These are phyloP conservation scores for Coprinopsis sp. DNA, from an alignment of 768 basidiomycete species.

Conservation along the genomic window DNA sequence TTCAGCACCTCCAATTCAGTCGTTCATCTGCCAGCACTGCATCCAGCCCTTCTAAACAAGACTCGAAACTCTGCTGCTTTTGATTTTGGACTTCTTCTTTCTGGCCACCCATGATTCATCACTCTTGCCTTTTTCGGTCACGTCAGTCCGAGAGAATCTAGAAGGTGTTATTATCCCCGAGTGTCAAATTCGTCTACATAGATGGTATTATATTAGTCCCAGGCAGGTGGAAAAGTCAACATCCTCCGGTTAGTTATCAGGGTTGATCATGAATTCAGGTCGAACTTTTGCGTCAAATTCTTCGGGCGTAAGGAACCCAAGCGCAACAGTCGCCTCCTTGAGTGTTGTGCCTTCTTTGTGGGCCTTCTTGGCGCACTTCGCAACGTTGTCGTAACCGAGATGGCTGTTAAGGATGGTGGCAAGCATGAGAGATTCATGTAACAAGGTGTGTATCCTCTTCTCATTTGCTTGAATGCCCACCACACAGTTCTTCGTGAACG, in stretches of 20 bases:
- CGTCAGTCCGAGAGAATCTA: neutral
- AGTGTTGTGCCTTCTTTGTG: constrained; percentile 96
- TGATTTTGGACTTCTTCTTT: neutral
- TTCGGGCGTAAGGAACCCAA: constrained; percentile 82
- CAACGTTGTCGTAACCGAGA: constrained; percentile 98
- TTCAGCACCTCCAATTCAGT: too few species aligned
- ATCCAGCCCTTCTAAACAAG: neutral
- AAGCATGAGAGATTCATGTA: constrained; percentile 97
- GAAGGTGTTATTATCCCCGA: too few species aligned
- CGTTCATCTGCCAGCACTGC: too few species aligned
- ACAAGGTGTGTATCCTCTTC: constrained; percentile 78
- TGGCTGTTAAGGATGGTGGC: constrained; percentile 96
- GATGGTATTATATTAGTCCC: too few species aligned
- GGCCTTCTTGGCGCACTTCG: constrained; percentile 99
- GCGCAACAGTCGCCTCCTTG: constrained; percentile 88
- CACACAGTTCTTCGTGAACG: constrained; percentile 96
- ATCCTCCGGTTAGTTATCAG: constrained; percentile 39
- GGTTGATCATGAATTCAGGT: constrained; percentile 86
- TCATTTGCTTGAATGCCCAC: constrained; percentile 97
- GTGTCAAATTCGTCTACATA: too few species aligned
- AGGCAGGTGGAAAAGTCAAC: too few species aligned
- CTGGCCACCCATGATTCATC: neutral
- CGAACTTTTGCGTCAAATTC: constrained; percentile 94
- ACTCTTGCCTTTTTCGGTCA: neutral
- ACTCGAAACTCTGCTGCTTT: neutral